phyloP scores from a whole-genome alignment of 2,329 filamentous ascomycete genomes.

The Trichoderma aggressivum region DNA sequence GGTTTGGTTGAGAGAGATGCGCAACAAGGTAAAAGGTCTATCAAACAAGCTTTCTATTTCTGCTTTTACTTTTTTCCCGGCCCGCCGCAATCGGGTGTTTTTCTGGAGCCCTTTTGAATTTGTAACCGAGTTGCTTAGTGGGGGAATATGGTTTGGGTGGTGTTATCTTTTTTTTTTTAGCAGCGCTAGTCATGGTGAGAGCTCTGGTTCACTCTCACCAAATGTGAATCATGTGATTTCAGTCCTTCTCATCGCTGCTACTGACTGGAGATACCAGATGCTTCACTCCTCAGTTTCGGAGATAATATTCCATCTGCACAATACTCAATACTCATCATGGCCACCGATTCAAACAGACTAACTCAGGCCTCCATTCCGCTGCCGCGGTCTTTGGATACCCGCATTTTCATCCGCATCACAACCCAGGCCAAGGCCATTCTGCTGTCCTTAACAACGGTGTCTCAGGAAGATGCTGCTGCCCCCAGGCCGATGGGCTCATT shows the following conservation, averaged over 20 bases:
- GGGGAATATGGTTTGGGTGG: neutral
- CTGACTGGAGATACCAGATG: neutral
- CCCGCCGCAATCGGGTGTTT: constrained; percentile 10
- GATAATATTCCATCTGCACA: neutral
- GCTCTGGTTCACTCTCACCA: neutral
- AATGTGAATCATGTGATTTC: constrained; percentile 25
- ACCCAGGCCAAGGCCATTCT: constrained; percentile 55
- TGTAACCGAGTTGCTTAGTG: constrained; percentile 6
- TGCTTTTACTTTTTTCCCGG: constrained; percentile 7
- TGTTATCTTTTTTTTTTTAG: neutral
- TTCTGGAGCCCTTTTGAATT: constrained; percentile 6
- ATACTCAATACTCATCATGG: constrained; percentile 22
- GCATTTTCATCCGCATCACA: constrained; percentile 58
- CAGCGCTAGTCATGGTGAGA: constrained; percentile 3
- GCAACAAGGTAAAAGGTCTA: neutral
- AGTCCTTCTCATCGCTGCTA: neutral
- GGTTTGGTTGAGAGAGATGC: neutral
- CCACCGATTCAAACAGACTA: constrained; percentile 21
- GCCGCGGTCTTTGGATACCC: constrained; percentile 57
- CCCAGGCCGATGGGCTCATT: constrained; percentile 74
- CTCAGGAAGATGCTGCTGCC: constrained; percentile 48
- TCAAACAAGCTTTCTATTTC: neutral
- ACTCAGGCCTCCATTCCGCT: constrained; percentile 56
- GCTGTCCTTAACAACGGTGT: constrained; percentile 59
- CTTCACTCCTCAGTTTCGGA: neutral